Evolutionary conservation across 257 asterid genomes (phyloP), one percentile per base, ranked within the genome.

Genomic region (Solanum verrucosum): DNA sequence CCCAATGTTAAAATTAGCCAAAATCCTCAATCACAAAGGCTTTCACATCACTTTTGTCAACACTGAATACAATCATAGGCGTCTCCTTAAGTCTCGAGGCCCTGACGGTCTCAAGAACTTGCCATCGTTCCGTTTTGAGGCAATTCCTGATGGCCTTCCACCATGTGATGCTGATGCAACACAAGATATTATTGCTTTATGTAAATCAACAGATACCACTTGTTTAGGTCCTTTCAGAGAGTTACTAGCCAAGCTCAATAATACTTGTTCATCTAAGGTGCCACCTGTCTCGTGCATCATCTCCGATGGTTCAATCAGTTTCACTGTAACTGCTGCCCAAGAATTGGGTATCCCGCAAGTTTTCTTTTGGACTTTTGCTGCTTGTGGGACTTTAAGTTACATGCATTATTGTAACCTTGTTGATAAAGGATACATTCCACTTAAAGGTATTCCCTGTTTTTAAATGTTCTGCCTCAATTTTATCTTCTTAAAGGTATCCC

Each of bases 111-210:
- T 90, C 23, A 73, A 87, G 68, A 90, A 90, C 42, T 71, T 85
- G 63, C 88, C 92, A 31, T 88, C 89, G 5, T 90, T 90, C 37
- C 88, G 75, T 13, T 90, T 90, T 16, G 88, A 72, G 34, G 72
- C 91, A 46, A 89, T 91, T 63, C 89, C 92, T 7, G 92, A 89
- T 21, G 92, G 92, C 6, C 91, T 91, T 40, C 92, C 91, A 44
- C 88, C 86, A 49, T 87, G 89, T 7, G 89, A 89, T 40, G 85
- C 77, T 31, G 87, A 91, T 74, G 89, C 89, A 33, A 91, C 90
- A 5, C 92, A 89, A 81, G 90, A 91, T 20, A 46, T 89, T 59
- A 74, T 84, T 1, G 33, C 90, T 13, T 77, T 91, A 3, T 87
- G 89, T 25, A 63, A 89, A 72, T 91, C 91, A 72, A 87, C 88